These are phyloP conservation scores for Cicer bijugum DNA, from an alignment of 306 rosid genomes.

Conservation along the genomic window DNA sequence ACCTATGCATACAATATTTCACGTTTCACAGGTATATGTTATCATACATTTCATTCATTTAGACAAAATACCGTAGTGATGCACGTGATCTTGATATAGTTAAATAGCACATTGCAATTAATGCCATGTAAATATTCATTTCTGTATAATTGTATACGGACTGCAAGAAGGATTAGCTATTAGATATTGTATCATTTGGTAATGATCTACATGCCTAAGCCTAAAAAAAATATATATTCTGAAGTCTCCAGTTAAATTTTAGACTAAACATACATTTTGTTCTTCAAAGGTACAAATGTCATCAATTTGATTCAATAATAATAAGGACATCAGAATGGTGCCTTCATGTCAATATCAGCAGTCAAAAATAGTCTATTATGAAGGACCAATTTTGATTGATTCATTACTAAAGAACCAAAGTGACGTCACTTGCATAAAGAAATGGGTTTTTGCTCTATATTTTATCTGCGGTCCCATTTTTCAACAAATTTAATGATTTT, in stretches of 20 bases:
- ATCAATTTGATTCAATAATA: constrained; percentile 33
- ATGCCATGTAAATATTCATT: constrained; percentile 23
- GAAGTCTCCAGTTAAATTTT: constrained; percentile 29
- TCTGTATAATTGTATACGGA: background rate
- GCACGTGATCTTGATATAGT: constrained; percentile 17
- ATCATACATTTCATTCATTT: constrained; percentile 35
- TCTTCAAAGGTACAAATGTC: constrained; percentile 22
- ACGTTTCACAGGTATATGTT: constrained; percentile 7
- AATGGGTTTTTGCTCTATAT: constrained; percentile 16
- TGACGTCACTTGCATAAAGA: background rate
- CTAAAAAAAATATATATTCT: background rate
- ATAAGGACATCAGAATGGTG: constrained; percentile 7
- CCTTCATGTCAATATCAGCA: background rate
- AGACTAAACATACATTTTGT: background rate
- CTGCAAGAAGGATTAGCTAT: constrained; percentile 35
- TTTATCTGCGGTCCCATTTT: constrained; percentile 28
- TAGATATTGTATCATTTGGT: constrained; percentile 12
- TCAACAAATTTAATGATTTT: constrained; percentile 23
- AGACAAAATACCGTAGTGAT: constrained; percentile 37
- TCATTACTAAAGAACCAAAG: constrained; percentile 34
- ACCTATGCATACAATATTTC: constrained; percentile 35
- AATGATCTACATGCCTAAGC: constrained; percentile 26
- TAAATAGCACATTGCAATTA: constrained; percentile 34
- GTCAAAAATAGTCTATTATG: constrained; percentile 20
- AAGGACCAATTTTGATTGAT: constrained; percentile 37